These are phyloP conservation scores for Mucor racemosus DNA, from an alignment of 371 early-diverging fungal species.

Conservation along the genomic window DNA sequence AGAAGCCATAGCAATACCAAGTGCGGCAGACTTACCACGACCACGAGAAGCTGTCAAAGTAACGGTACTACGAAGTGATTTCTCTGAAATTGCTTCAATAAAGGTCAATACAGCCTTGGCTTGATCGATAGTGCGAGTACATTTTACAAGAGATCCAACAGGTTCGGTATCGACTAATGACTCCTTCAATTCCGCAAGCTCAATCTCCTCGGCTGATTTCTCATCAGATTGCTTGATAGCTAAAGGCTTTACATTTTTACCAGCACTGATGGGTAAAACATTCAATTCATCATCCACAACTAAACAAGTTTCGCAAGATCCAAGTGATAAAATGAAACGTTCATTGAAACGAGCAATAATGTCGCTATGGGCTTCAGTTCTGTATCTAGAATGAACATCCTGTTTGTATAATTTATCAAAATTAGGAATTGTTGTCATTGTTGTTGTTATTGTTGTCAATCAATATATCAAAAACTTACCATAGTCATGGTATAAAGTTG, in stretches of 20 bases:
- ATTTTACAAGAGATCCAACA: slow-evolving; percentile 80
- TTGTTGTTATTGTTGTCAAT: too few relatives aligned
- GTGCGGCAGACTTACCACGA: slow-evolving; percentile 99
- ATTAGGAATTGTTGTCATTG: not conserved
- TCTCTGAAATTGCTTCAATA: slow-evolving; percentile 93
- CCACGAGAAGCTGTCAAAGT: slow-evolving; percentile 98
- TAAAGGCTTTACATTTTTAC: slow-evolving; percentile 89
- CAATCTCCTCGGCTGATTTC: slow-evolving; percentile 67
- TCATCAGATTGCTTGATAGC: slow-evolving; percentile 63
- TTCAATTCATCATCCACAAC: slow-evolving; percentile 97
- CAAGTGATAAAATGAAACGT: slow-evolving; percentile 95
- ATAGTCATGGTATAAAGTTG: slow-evolving; percentile 98
- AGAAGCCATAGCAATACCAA: slow-evolving; percentile 96
- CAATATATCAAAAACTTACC: slow-evolving; percentile 57
- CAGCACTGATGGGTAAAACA: slow-evolving; percentile 91
- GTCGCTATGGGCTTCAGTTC: slow-evolving; percentile 93
- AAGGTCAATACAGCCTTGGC: slow-evolving; percentile 95
- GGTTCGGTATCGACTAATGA: slow-evolving; percentile 89
- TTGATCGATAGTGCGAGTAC: slow-evolving; percentile 91
- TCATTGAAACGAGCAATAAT: slow-evolving; percentile 97
- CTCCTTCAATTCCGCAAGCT: slow-evolving; percentile 81
- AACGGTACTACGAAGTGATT: slow-evolving; percentile 90
- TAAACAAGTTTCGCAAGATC: slow-evolving; percentile 88
- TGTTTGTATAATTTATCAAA: slow-evolving; percentile 14
- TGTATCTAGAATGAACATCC: slow-evolving; percentile 94